Evolutionary conservation across 805 yeast species (phyloP).

Genomic region (Cephaloascus albidus): DNA sequence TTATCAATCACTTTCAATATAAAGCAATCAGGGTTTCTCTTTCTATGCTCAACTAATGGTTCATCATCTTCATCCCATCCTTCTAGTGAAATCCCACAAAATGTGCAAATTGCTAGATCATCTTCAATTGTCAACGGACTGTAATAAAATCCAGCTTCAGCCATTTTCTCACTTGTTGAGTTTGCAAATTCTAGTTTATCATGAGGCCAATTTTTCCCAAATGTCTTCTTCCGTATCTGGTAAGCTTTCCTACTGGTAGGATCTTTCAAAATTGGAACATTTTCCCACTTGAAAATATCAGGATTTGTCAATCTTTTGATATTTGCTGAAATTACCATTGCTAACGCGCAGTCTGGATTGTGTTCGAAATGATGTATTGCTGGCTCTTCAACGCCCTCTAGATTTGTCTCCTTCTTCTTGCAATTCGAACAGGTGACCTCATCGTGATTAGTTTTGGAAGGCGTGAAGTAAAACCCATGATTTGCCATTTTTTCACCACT

Average conservation of each 20-base stretch:
- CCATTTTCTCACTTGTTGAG: slow-evolving; percentile 13
- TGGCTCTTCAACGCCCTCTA: slow-evolving; percentile 9
- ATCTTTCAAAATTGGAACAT: slow-evolving; percentile 5
- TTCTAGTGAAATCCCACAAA: slow-evolving; percentile 18
- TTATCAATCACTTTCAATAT: neutral
- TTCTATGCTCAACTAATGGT: slow-evolving; percentile 48
- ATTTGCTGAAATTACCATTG: neutral
- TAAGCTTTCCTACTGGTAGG: slow-evolving; percentile 12
- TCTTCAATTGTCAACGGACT: neutral
- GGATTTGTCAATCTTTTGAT: neutral
- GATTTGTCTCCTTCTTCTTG: slow-evolving; percentile 20
- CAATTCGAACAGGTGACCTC: slow-evolving; percentile 54
- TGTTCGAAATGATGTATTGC: slow-evolving; percentile 9
- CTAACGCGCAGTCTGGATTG: neutral
- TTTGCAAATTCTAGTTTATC: slow-evolving; percentile 1
- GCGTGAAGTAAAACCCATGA: slow-evolving; percentile 56
- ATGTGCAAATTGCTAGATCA: slow-evolving; percentile 9
- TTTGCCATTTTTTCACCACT: slow-evolving; percentile 32
- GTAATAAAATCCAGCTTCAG: slow-evolving; percentile 34
- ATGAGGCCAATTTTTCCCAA: slow-evolving; percentile 10
- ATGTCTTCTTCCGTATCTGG: slow-evolving; percentile 12
- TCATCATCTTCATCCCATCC: slow-evolving; percentile 58
- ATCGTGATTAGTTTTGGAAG: slow-evolving; percentile 32
- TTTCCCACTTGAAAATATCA: neutral
- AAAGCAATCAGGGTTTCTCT: slow-evolving; percentile 5